Evolutionary conservation across 768 basidiomycete species (phyloP).

Genomic region (Suillus decipiens): DNA sequence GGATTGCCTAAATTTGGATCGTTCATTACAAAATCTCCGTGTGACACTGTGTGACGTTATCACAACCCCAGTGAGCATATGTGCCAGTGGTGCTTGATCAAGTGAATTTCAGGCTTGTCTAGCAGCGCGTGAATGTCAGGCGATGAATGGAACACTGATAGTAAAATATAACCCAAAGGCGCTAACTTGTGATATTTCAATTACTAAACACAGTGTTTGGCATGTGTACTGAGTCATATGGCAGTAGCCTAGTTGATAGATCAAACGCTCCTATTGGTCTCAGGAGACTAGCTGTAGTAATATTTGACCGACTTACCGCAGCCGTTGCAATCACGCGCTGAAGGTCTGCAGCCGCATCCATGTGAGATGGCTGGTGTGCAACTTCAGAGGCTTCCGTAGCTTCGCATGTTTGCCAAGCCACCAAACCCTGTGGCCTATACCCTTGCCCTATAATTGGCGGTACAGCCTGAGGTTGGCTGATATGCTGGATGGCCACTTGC

Average conservation of each 20-base stretch:
- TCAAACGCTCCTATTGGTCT: too few species aligned
- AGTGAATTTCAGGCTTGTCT: too few species aligned
- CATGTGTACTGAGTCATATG: too few species aligned
- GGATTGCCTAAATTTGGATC: constrained; percentile 21
- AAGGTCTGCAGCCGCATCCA: too few species aligned
- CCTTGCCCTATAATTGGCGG: background rate
- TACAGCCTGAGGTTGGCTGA: background rate
- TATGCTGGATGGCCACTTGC: background rate
- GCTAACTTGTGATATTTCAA: background rate
- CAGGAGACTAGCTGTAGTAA: too few species aligned
- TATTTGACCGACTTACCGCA: too few species aligned
- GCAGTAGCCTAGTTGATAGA: too few species aligned
- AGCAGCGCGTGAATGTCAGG: background rate
- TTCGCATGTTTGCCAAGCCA: background rate
- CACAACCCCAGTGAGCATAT: background rate
- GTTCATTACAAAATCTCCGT: background rate
- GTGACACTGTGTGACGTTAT: background rate
- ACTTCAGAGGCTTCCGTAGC: background rate
- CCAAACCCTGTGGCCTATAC: background rate
- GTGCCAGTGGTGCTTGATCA: too few species aligned
- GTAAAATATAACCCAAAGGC: background rate
- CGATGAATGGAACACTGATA: background rate
- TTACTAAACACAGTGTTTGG: too few species aligned
- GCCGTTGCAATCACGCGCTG: too few species aligned
- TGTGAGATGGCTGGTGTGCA: background rate